Percentiles rank a stretch among this genome's conserved stretches.
Evolutionary conservation across 495 filamentous ascomycete species (phyloP).

Genomic region (Tuber magnatum): DNA sequence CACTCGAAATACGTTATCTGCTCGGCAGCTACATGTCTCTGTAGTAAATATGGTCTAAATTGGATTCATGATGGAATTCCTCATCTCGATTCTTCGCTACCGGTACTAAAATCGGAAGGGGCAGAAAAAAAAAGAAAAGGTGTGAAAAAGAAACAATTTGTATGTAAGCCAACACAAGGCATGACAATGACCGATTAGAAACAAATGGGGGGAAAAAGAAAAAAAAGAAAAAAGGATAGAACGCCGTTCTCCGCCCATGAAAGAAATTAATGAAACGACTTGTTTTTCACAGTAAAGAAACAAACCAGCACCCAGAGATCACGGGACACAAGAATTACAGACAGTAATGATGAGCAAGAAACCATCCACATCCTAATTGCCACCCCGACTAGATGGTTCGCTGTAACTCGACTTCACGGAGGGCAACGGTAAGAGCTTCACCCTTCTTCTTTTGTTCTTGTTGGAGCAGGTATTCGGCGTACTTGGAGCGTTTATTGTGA

Average conservation of each 20-base stretch:
- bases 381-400: background rate
- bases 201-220: background rate
- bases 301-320: background rate
- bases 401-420: conserved; percentile 42
- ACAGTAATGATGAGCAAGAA: background rate
- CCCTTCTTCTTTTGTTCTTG: conserved; percentile 67
- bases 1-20: background rate
- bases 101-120: background rate
- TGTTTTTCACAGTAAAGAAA: conserved; percentile 11
- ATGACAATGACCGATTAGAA: background rate
- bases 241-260: conserved; percentile 13
- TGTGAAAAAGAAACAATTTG: background rate
- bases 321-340: background rate
- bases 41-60: background rate
- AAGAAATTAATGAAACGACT: conserved; percentile 11
- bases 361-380: background rate
- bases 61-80: background rate
- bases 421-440: conserved; percentile 46
- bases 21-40: background rate
- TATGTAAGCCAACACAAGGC: background rate
- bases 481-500: conserved; percentile 90
- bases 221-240: conserved; percentile 6
- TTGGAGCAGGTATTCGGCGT: conserved; percentile 72
- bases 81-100: background rate
- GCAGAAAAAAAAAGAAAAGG: no score